phyloP scores from a whole-genome alignment of 2,329 filamentous ascomycete species.

The Fusarium robinianum region DNA sequence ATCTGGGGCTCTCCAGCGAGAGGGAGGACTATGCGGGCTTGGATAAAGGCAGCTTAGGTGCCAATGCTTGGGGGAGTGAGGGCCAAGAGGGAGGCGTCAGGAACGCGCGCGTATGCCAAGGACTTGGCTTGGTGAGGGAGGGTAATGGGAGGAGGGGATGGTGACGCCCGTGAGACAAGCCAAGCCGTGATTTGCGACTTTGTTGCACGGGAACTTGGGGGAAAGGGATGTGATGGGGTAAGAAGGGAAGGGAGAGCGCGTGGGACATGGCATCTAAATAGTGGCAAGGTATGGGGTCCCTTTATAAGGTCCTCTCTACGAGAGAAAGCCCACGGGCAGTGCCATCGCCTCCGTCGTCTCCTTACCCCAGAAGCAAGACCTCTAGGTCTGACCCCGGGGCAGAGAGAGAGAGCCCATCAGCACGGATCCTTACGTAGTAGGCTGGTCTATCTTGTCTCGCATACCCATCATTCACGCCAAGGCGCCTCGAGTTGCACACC shows the following conservation, averaged over 20 bases:
- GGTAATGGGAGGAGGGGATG: background rate
- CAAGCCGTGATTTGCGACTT: too few species aligned
- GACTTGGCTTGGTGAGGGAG: conserved; percentile 16
- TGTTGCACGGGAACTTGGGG: too few species aligned
- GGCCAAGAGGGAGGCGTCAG: conserved; percentile 2
- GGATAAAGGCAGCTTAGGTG: conserved; percentile 7
- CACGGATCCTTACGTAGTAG: background rate
- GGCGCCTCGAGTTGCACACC: conserved; percentile 2
- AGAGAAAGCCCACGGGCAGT: too few species aligned
- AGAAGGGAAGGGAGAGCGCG: too few species aligned
- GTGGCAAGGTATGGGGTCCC: too few species aligned
- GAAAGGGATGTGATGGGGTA: too few species aligned
- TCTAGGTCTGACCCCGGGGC: conserved; percentile 4
- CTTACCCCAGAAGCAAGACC: background rate
- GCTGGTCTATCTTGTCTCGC: background rate
- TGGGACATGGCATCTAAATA: too few species aligned
- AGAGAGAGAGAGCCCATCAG: background rate
- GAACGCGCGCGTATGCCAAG: conserved; percentile 10
- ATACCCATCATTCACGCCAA: conserved; percentile 10
- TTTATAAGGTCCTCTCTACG: conserved; percentile 3
- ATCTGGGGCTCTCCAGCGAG: background rate
- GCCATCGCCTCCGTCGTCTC: background rate
- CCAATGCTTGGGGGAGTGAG: background rate
- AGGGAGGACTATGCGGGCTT: background rate
- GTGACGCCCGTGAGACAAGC: conserved; percentile 9